Conservation (phyloP, 768 basidiomycete species). For the Leccinum barrowsii region DNA sequence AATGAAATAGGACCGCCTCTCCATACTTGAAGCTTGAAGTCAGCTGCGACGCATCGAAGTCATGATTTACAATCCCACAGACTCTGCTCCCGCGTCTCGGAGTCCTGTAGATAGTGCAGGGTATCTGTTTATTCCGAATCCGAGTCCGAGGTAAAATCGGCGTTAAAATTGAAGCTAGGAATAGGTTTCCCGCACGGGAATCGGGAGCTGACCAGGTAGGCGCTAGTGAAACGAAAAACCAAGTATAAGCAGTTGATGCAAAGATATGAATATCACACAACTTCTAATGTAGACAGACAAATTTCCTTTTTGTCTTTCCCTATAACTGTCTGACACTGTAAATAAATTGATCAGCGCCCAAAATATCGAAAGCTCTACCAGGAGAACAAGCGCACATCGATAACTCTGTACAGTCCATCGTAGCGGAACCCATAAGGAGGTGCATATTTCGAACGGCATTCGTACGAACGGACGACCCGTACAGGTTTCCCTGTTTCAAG, state of each 20-base stretch:
- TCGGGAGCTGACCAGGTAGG: conserved; percentile 21
- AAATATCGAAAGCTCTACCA: not conserved
- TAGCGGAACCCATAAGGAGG: conserved; percentile 26
- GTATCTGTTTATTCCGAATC: not conserved
- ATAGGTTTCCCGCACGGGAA: conserved; percentile 9
- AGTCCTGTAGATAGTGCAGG: not conserved
- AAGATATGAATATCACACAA: not conserved
- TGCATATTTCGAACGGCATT: conserved; percentile 23
- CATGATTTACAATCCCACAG: not conserved
- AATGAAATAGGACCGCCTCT: not conserved
- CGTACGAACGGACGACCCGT: conserved; percentile 26
- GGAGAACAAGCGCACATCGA: conserved; percentile 9
- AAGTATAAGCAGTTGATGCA: not conserved
- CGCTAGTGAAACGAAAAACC: conserved; percentile 15
- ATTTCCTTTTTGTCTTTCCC: conserved; percentile 10
- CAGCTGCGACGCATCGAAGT: not conserved
- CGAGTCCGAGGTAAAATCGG: too few relatives aligned
- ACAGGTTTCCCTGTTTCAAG: conserved; percentile 14
- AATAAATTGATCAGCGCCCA: not conserved
- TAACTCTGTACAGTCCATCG: conserved; percentile 29
- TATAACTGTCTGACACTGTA: conserved; percentile 22
- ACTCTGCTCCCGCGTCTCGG: not conserved
- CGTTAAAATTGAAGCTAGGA: not conserved
- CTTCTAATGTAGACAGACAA: conserved; percentile 29
- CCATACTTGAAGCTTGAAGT: not conserved